These are phyloP conservation scores for Aspergillus sp. DNA, from an alignment of 2,329 filamentous ascomycete genomes.

Conservation along the genomic window DNA sequence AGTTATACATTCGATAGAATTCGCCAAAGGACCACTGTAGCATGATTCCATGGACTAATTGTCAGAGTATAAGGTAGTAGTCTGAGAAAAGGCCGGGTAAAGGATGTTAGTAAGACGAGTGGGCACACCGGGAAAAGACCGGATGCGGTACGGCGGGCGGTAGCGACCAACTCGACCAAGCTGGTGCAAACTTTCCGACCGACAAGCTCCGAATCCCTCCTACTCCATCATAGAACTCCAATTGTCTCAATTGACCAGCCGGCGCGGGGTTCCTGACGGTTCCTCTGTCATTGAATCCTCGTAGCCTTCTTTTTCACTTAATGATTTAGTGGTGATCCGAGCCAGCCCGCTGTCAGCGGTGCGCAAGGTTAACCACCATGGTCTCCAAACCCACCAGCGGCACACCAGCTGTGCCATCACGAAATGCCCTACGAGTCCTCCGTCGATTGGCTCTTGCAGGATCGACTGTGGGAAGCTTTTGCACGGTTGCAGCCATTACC, in stretches of 20 bases:
- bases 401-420: constrained; percentile 43
- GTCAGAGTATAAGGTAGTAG: neutral
- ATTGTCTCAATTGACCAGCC: constrained; percentile 2
- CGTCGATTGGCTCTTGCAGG: constrained; percentile 38
- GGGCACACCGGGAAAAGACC: constrained; percentile 16
- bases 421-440: constrained; percentile 47
- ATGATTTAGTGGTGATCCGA: constrained; percentile 20
- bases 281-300: neutral
- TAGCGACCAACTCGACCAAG: constrained; percentile 15
- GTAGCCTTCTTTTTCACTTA: neutral
- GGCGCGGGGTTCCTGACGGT: neutral
- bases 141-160: constrained; percentile 15
- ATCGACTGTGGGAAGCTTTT: constrained; percentile 43
- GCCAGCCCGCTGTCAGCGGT: constrained; percentile 30
- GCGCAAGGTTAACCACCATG: constrained; percentile 30
- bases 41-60: too few species aligned
- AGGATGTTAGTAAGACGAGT: neutral
- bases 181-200: constrained; percentile 22
- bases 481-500: constrained; percentile 43
- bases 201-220: constrained; percentile 11
- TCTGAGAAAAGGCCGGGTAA: neutral
- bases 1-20: too few species aligned
- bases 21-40: too few species aligned
- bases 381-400: constrained; percentile 34
- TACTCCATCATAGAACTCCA: constrained; percentile 3